Base-by-base conservation (phyloP, 2,329 filamentous ascomycete genomes). In the Neofusicoccum sp. region DNA sequence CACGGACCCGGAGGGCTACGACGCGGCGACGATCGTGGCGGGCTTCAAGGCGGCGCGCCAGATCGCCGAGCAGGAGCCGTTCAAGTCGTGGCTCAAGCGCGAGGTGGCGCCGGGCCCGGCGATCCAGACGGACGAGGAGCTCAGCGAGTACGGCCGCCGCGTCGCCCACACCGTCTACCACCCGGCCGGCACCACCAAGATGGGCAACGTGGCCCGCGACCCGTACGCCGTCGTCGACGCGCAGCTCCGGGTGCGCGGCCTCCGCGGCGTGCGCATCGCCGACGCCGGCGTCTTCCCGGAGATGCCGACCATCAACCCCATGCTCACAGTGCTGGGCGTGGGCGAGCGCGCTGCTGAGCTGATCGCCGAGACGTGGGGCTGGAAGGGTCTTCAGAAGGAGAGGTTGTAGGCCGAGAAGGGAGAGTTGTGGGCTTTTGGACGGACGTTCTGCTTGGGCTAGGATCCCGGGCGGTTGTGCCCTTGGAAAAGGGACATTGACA, bases 121-220 rank as follows among this genome's bases (percentile, higher is more conserved):
- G 40, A 76, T 91, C 41, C 85, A 90, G 73, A 87, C 86, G 6
- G 91, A 96, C 70, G 90, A 93, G 75, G 88, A 89, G 60, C 82
- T 96, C 7, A 88, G 84, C 73, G 87, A 92, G 77, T 96, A 96
- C 74, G 91, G 89, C 36, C 84, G 91, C 48, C 84, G 86, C 47
- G 91, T 84, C 4, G 91, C 91, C 4, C 91, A 96, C 75, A 96
- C 91, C 1, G 91, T 96, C 31, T 96, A 96, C 77, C 91, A 96
- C 76, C 91, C 91, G 0, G 89, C 89, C 11, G 91, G 91, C 57
- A 96, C 91, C 16, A 95, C 91, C 60, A 92, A 92, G 82, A 96
- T 96, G 91, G 91, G 91, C 34, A 86, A 93, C 69, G 76, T 89
- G 4, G 74, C 73, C 60, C 83, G 79, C 58, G 90, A 96, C 71